Evolutionary conservation across 1,284 basidiomycete genomes (phyloP).

Genomic region (Fomitopsis schrenkii): DNA sequence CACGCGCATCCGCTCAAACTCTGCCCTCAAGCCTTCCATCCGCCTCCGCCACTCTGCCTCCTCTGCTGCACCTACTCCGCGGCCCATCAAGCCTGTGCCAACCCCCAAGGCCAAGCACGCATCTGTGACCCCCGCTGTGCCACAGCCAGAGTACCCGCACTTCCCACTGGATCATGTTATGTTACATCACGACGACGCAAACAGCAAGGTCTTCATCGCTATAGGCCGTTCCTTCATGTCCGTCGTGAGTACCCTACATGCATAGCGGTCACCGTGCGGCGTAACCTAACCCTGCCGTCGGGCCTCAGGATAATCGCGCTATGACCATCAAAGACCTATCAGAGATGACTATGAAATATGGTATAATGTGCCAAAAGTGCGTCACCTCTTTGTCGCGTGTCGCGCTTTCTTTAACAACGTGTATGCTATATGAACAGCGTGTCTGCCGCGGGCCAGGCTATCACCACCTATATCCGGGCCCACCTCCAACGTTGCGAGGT

Average conservation of each 20-base stretch:
- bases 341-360: constrained; percentile 58
- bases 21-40: constrained; percentile 44
- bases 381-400: constrained; percentile 22
- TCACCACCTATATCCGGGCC: constrained; percentile 72
- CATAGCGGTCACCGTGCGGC: background rate
- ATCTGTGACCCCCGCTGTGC: constrained; percentile 7
- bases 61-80: constrained; percentile 28
- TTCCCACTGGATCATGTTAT: constrained; percentile 61
- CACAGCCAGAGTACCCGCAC: constrained; percentile 21
- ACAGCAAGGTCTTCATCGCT: constrained; percentile 64
- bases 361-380: constrained; percentile 71
- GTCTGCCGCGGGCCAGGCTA: constrained; percentile 73
- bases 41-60: constrained; percentile 39
- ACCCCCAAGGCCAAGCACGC: constrained; percentile 16
- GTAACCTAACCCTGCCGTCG: constrained; percentile 7
- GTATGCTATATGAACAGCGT: constrained; percentile 35
- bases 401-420: background rate
- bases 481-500: constrained; percentile 66
- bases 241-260: constrained; percentile 46
- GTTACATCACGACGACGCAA: constrained; percentile 68
- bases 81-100: constrained; percentile 35
- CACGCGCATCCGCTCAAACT: constrained; percentile 53
- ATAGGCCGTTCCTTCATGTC: constrained; percentile 68
- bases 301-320: constrained; percentile 62
- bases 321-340: constrained; percentile 82